Evolutionary conservation across 352 stramenopile genomes (phyloP).

Genomic region (Globisporangium splendens): DNA sequence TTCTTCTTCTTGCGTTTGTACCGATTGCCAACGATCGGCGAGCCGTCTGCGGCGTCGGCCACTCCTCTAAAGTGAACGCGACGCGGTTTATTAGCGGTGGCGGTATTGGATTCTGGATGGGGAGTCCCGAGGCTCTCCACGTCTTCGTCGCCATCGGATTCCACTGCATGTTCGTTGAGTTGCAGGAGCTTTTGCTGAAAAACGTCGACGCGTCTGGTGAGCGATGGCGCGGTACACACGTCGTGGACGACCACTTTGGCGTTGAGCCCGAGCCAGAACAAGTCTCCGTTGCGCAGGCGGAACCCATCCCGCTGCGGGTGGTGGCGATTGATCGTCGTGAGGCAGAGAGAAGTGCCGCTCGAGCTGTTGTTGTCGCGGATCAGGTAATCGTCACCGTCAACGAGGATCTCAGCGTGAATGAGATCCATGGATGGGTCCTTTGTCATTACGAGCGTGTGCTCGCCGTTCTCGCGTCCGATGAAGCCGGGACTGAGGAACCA

Average conservation of each 20-base stretch:
- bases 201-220: background rate
- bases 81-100: background rate
- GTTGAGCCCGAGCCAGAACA: conserved; percentile 37
- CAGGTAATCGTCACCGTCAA: conserved; percentile 65
- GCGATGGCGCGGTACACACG: conserved; percentile 6
- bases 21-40: conserved; percentile 35
- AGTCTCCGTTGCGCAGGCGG: conserved; percentile 46
- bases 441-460: conserved; percentile 44
- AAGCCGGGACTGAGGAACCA: conserved; percentile 62
- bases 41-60: conserved; percentile 26
- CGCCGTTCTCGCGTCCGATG: conserved; percentile 52
- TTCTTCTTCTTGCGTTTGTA: conserved; percentile 42
- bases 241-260: conserved; percentile 24
- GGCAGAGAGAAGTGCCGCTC: conserved; percentile 60
- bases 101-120: too few relatives aligned
- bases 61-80: conserved; percentile 27
- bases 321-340: conserved; percentile 64
- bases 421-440: conserved; percentile 63
- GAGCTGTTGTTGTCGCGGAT: conserved; percentile 44
- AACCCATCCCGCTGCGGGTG: conserved; percentile 70
- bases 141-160: conserved; percentile 4
- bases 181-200: background rate
- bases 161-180: background rate
- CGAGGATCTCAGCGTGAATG: conserved; percentile 53
- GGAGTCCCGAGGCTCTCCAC: too few relatives aligned